These are phyloP conservation scores for Verticillium nubilum DNA, from an alignment of 2,329 filamentous ascomycete species.

Conservation along the genomic window DNA sequence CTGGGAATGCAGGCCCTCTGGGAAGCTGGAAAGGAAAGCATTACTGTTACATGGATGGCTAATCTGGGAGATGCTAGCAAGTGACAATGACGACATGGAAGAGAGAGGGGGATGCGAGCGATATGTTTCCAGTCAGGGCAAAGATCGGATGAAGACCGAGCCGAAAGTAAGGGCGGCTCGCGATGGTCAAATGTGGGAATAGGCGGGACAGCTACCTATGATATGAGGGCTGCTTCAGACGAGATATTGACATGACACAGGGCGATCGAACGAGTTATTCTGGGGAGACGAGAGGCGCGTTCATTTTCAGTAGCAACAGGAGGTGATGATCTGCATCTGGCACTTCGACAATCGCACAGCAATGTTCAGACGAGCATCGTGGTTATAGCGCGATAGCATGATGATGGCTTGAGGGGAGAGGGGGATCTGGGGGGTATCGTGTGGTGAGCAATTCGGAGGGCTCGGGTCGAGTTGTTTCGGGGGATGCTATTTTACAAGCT, in stretches of 20 bases:
- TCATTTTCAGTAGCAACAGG: neutral
- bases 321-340: neutral
- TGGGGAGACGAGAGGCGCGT: neutral
- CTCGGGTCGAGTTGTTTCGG: neutral
- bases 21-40: neutral
- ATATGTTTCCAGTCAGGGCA: neutral
- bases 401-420: conserved; percentile 12
- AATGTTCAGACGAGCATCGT: neutral
- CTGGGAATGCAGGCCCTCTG: no score
- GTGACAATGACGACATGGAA: neutral
- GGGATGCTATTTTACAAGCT: neutral
- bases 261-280: neutral
- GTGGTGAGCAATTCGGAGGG: no score
- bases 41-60: neutral
- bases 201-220: neutral
- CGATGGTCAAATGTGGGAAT: neutral
- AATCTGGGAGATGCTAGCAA: neutral
- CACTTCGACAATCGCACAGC: neutral
- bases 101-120: neutral
- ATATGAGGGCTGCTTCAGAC: neutral
- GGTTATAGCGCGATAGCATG: neutral
- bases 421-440: conserved; percentile 11
- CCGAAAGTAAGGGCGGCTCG: neutral
- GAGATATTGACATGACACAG: neutral
- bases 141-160: neutral